Conservation (phyloP, 106 monocot species). For the Cymbidium sinense region DNA sequence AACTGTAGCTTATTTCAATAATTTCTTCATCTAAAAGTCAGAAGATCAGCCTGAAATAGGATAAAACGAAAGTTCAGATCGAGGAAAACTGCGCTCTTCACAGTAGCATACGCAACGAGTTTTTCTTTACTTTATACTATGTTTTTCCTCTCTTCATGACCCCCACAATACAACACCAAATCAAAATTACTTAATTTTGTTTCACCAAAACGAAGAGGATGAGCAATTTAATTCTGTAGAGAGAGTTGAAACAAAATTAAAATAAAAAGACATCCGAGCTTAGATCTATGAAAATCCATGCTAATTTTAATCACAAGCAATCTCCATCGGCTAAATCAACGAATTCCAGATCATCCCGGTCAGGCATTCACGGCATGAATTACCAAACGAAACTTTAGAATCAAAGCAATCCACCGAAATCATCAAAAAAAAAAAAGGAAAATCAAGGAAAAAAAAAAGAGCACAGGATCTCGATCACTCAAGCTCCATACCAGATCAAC, state of each 20-base stretch:
- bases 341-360: background rate
- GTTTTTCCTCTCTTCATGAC: background rate
- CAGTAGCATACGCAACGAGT: no score
- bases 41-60: background rate
- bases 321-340: background rate
- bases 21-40: background rate
- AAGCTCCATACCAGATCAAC: constrained; percentile 62
- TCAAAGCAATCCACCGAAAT: background rate
- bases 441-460: no score
- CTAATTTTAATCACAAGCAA: background rate
- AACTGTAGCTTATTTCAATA: background rate
- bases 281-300: background rate
- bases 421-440: background rate
- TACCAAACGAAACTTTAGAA: background rate
- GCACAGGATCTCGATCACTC: background rate
- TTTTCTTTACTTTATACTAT: background rate
- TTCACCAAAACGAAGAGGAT: background rate
- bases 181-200: background rate
- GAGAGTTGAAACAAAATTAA: background rate
- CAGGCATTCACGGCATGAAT: background rate
- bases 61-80: background rate
- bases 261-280: background rate
- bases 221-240: background rate
- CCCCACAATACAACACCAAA: background rate
- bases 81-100: background rate